Evolutionary conservation across 75 land plant genomes (phyloP).

Genomic region (Sequoia sempervirens): DNA sequence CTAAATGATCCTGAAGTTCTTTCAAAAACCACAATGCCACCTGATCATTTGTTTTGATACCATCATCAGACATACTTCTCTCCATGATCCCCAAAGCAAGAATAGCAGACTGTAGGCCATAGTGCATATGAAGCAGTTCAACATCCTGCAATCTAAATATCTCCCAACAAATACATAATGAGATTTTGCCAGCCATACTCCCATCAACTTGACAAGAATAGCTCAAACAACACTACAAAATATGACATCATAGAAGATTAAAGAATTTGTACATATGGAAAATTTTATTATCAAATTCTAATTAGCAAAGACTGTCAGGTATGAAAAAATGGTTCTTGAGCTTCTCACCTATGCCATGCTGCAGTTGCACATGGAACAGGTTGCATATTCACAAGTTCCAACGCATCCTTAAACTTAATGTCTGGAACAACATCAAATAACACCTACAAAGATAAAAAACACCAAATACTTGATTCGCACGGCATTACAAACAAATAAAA

Average conservation of each 20-base stretch:
- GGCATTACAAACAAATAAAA: neutral
- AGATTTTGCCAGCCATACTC: neutral
- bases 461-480: neutral
- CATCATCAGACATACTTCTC: constrained; percentile 30
- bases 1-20: constrained; percentile 68
- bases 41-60: constrained; percentile 22
- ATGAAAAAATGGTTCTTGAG: neutral
- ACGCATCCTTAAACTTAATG: constrained; percentile 75
- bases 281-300: neutral
- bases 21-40: constrained; percentile 41
- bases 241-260: neutral
- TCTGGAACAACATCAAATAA: constrained; percentile 91
- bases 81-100: constrained; percentile 72
- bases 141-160: constrained; percentile 72
- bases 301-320: neutral
- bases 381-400: constrained; percentile 80
- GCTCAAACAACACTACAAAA: neutral
- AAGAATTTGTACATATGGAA: neutral
- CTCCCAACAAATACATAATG: constrained; percentile 1
- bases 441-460: constrained; percentile 51
- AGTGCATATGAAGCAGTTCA: constrained; percentile 93
- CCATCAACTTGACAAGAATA: neutral
- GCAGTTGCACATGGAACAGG: constrained; percentile 57
- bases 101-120: constrained; percentile 74
- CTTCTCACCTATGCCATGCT: constrained; percentile 66